Evolutionary conservation across 305 asterid species (phyloP), one percentile per base, ranked within the genome.

Genomic region (Rubia peregrina): DNA sequence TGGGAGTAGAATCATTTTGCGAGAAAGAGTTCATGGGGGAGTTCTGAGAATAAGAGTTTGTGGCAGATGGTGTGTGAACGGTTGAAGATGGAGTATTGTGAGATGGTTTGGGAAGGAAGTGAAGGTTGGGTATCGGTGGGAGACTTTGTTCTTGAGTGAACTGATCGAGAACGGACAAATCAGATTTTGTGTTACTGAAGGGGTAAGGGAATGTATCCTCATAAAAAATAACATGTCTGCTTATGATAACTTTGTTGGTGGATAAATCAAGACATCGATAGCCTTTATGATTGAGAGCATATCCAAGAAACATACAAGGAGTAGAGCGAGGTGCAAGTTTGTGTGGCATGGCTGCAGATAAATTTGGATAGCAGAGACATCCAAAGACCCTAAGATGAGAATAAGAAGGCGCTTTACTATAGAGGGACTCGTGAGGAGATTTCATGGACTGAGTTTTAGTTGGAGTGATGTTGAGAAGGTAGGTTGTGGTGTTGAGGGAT

Each of bases 301-400:
- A 46, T 22, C 71, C 61, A 1, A 67, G 11, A 44, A 46, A 42
- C 0, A 44, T 10, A 33, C 67, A 63, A 8, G 67, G 67, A 26
- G 67, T 33, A 4, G 46, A 63, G 17, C 22, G 67, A 4, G 67
- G 40, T 67, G 26, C 59, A 19, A 67, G 40, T 43, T 67, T 67
- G 17, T 67, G 22, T 9, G 14, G 48, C 5, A 26, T 42, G 40
- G 40, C 17, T 0, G 12, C 48, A 21, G 43, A 56, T 19, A 44
- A 42, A 17, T 42, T 26, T n/a, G 60, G 60, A 67, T 42, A 46
- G 33, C 71, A 67, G 6, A 67, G 16, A 44, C 71, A 67, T 7
- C 60, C 41, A 43, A 67, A 67, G 6, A 67, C 38, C 38, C 38
- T 13, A 21, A 63, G 40, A 12, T 63, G 22, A 16, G 38, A 22